phyloP scores from a whole-genome alignment of 169 alveolate species.

The Plasmodium gonderi region DNA sequence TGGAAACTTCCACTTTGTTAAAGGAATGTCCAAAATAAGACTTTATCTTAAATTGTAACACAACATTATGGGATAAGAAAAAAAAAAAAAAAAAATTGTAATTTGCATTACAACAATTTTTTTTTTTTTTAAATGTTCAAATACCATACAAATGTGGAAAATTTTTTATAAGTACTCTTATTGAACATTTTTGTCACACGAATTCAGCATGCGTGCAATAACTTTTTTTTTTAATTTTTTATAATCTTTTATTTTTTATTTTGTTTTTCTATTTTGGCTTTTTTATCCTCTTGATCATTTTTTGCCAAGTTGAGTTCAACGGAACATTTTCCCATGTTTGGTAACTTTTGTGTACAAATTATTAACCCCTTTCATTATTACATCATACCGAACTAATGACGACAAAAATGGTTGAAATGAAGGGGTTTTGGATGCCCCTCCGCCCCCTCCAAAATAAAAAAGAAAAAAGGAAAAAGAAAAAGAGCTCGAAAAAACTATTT shows the following conservation, averaged over 20 bases:
- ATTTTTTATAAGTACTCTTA: not conserved
- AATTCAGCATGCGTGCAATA: not conserved
- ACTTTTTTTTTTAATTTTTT: not conserved
- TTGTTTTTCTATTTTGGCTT: no score
- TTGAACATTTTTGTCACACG: not conserved
- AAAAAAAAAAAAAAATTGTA: not conserved
- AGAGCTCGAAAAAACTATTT: not conserved
- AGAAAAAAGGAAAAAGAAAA: not conserved
- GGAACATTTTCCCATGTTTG: not conserved
- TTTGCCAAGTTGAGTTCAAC: no score
- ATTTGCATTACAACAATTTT: not conserved
- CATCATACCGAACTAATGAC: not conserved
- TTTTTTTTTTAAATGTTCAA: not conserved
- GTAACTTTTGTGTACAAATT: not conserved
- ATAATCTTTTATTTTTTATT: no score
- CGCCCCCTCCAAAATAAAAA: no score
- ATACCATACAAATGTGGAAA: not conserved
- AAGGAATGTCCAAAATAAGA: not conserved
- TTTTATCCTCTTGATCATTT: no score
- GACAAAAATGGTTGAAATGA: not conserved
- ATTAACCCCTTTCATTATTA: not conserved
- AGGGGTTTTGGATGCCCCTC: no score
- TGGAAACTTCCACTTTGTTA: not conserved
- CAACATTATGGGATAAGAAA: not conserved
- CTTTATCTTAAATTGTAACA: not conserved